Evolutionary conservation across 106 monocot species (phyloP).

Genomic region (Vanilla planifolia): DNA sequence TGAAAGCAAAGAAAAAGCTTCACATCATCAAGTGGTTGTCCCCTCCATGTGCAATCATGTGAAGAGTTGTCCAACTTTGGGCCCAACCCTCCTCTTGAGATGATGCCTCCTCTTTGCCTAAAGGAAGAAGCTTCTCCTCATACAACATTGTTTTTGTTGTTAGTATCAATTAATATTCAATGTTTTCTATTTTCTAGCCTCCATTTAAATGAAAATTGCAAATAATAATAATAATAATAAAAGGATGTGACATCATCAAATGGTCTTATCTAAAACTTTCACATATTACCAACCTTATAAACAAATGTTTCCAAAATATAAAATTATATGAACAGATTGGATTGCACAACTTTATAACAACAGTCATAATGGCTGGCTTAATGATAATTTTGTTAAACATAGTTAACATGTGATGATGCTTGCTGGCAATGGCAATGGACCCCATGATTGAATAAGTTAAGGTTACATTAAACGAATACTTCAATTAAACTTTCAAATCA

Average conservation of each 20-base stretch:
- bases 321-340: no score
- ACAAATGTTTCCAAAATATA: no score
- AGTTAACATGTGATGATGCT: no score
- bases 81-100: constrained; percentile 28
- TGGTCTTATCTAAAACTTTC: not conserved
- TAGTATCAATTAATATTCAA: no score
- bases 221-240: not conserved
- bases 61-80: constrained; percentile 30
- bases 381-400: no score
- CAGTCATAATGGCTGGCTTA: no score
- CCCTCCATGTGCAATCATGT: constrained; percentile 49
- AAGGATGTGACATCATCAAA: not conserved
- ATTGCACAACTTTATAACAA: no score
- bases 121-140: not conserved
- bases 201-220: not conserved
- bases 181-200: not conserved
- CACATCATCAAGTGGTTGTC: constrained; percentile 23
- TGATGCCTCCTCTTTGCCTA: constrained; percentile 7
- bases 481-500: not conserved
- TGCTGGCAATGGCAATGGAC: no score
- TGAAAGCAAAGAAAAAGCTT: constrained; percentile 4
- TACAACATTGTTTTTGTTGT: no score
- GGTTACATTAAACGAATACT: not conserved
- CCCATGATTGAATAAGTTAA: no score
- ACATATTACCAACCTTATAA: no score